Evolutionary conservation across 2,329 filamentous ascomycete genomes (phyloP).

Genomic region (Beauveria asiatica): DNA sequence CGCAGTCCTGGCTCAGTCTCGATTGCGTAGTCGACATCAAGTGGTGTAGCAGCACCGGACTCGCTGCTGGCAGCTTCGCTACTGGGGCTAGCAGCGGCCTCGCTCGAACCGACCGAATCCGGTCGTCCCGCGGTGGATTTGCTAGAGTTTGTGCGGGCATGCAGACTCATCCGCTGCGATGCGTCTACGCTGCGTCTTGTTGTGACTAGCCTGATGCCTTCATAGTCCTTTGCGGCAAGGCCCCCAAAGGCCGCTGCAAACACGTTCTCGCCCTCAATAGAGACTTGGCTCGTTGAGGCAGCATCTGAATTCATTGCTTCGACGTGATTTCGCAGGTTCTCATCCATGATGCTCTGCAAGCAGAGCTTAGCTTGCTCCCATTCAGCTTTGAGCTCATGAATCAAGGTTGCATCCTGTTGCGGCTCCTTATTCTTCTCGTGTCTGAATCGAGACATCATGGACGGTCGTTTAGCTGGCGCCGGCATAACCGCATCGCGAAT

Average conservation of each 20-base stretch:
- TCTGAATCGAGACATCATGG: constrained; percentile 26
- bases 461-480: constrained; percentile 22
- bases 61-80: constrained; percentile 28
- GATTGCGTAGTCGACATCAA: constrained; percentile 23
- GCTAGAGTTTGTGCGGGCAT: constrained; percentile 12
- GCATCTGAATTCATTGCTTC: constrained; percentile 15
- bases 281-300: constrained; percentile 12
- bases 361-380: constrained; percentile 29
- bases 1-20: background rate
- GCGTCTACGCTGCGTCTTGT: constrained; percentile 3
- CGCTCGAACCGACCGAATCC: constrained; percentile 27
- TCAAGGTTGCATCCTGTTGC: constrained; percentile 23
- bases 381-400: constrained; percentile 30
- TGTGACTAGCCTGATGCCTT: constrained; percentile 17
- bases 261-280: constrained; percentile 18
- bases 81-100: constrained; percentile 27
- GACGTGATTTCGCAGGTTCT: constrained; percentile 25
- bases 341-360: constrained; percentile 26
- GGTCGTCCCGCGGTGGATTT: constrained; percentile 18
- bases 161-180: constrained; percentile 11
- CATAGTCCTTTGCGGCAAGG: constrained; percentile 24
- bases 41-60: constrained; percentile 28
- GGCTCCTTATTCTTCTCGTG: constrained; percentile 21
- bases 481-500: constrained; percentile 22
- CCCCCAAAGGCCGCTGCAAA: constrained; percentile 29